phyloP scores from a whole-genome alignment of 83 land plant species.

The Picea mariana region DNA sequence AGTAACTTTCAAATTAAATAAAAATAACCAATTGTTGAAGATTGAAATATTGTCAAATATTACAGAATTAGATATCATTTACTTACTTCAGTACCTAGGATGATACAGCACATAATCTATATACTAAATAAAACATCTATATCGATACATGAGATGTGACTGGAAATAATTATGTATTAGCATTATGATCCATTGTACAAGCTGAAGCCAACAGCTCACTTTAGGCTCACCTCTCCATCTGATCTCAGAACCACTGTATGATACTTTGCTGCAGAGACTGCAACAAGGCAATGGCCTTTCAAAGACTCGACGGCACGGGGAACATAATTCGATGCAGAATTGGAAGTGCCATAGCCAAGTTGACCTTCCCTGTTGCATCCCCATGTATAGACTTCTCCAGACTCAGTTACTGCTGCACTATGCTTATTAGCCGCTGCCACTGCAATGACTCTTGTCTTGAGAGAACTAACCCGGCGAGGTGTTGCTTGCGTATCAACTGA shows the following conservation, averaged over 20 bases:
- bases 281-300: conserved; percentile 69
- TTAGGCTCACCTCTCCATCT: conserved; percentile 87
- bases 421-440: conserved; percentile 99
- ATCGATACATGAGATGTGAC: not conserved
- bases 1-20: not conserved
- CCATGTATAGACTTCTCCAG: conserved; percentile 97
- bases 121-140: not conserved
- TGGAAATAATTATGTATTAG: not conserved
- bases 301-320: conserved; percentile 88
- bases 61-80: not conserved
- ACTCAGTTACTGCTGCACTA: conserved; percentile 90
- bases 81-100: too few species aligned
- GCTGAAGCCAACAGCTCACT: conserved; percentile 10
- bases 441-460: conserved; percentile 65
- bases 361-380: conserved; percentile 97
- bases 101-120: too few species aligned
- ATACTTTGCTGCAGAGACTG: conserved; percentile 87
- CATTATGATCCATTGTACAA: not conserved
- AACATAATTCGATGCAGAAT: conserved; percentile 91
- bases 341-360: conserved; percentile 99
- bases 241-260: conserved; percentile 87
- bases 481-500: conserved; percentile 97
- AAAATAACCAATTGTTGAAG: not conserved
- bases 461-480: conserved; percentile 85
- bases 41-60: not conserved